These are phyloP conservation scores for Musa beccarii DNA, from an alignment of 176 grass and related monocot genomes.

Conservation along the genomic window DNA sequence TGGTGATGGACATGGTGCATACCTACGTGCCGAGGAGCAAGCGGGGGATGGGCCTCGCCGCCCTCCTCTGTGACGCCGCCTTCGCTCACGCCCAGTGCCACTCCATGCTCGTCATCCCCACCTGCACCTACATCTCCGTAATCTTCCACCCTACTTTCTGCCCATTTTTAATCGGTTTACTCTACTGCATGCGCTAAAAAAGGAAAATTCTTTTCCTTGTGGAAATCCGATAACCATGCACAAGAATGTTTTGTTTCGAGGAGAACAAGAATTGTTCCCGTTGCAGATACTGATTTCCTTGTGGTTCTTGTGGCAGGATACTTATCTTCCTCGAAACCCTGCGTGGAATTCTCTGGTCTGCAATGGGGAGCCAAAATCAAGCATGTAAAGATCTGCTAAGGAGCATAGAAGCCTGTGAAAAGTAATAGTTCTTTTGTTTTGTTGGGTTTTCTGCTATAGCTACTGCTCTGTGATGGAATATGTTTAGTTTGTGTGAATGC, in stretches of 20 bases:
- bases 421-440: not conserved
- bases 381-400: constrained; percentile 1
- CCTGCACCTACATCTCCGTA: constrained; percentile 84
- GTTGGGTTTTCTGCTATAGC: not conserved
- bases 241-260: not conserved
- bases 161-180: too few species aligned
- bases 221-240: too few species aligned
- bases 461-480: not conserved
- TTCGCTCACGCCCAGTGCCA: constrained; percentile 44
- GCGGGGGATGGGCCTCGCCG: constrained; percentile 64
- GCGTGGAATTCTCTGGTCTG: constrained; percentile 44
- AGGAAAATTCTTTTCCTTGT: not conserved
- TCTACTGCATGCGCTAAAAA: not conserved
- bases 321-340: constrained; percentile 58
- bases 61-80: constrained; percentile 59
- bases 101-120: constrained; percentile 50
- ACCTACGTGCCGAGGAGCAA: constrained; percentile 80
- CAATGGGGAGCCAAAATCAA: constrained; percentile 11
- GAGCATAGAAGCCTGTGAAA: not conserved
- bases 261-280: not conserved
- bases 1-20: constrained; percentile 76
- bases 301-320: constrained; percentile 36
- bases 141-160: not conserved
- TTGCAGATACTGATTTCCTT: not conserved
- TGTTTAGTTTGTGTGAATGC: not conserved